Percentiles rank a stretch among this genome's conserved stretches.
Conservation (phyloP, 2,329 filamentous ascomycete species). For the Zarea fungicola region DNA sequence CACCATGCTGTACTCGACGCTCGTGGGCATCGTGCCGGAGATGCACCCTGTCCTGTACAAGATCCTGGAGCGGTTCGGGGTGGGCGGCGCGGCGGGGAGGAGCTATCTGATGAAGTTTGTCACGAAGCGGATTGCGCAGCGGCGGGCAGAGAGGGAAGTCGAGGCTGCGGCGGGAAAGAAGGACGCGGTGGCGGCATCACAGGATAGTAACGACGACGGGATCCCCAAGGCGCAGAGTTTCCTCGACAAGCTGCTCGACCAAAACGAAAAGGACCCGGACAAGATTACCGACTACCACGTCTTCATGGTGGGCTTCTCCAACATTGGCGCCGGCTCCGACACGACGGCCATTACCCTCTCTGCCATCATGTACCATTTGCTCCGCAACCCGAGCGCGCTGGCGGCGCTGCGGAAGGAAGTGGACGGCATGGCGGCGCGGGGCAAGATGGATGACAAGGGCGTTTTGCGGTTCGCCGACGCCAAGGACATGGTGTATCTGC, state of each 20-base stretch:
- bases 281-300: conserved; percentile 35
- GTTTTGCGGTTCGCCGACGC: conserved; percentile 31
- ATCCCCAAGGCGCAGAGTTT: conserved; percentile 16
- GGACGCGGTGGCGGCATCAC: conserved; percentile 8
- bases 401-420: conserved; percentile 23
- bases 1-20: conserved; percentile 19
- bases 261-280: conserved; percentile 35
- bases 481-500: conserved; percentile 43
- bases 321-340: conserved; percentile 35
- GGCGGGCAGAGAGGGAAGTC: conserved; percentile 14
- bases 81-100: conserved; percentile 20
- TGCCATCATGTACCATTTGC: conserved; percentile 38
- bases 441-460: conserved; percentile 10
- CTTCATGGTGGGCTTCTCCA: conserved; percentile 22
- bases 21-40: conserved; percentile 20
- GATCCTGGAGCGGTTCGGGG: conserved; percentile 16
- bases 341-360: conserved; percentile 46
- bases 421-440: background rate
- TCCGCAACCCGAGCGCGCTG: conserved; percentile 25
- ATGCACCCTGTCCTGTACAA: conserved; percentile 18
- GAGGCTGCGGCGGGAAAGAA: conserved; percentile 8
- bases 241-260: conserved; percentile 25
- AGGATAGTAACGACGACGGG: no score
- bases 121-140: conserved; percentile 23
- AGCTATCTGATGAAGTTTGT: conserved; percentile 24